phyloP scores from a whole-genome alignment of 352 stramenopile genomes.

The Globisporangium ultimum region DNA sequence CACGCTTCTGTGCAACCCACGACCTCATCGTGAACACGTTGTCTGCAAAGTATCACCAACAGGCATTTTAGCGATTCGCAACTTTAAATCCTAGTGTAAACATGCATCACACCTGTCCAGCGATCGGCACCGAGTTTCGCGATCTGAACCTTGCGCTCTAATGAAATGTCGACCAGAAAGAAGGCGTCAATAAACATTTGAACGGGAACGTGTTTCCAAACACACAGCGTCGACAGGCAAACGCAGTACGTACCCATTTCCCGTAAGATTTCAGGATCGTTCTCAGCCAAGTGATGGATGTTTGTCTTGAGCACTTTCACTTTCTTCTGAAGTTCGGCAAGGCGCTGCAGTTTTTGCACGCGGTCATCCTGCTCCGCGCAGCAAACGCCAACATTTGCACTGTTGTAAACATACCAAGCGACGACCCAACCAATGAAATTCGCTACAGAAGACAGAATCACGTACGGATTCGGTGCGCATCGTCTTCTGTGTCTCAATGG shows the following conservation, averaged over 20 bases:
- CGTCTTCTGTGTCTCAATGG: conserved; percentile 43
- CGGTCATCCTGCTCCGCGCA: conserved; percentile 44
- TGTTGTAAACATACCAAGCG: not conserved
- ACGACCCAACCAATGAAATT: too few species aligned
- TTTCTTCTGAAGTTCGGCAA: conserved; percentile 46
- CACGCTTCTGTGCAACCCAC: conserved; percentile 79
- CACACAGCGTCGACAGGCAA: too few species aligned
- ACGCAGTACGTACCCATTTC: conserved; percentile 36
- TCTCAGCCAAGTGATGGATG: conserved; percentile 66
- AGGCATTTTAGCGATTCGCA: too few species aligned
- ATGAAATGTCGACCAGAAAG: not conserved
- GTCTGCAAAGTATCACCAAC: conserved; percentile 27
- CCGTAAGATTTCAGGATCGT: conserved; percentile 64
- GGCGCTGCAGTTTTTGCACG: conserved; percentile 47
- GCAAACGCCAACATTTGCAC: not conserved
- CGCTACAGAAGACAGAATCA: not conserved
- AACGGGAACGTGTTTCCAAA: too few species aligned
- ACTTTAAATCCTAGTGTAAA: too few species aligned
- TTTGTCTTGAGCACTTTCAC: conserved; percentile 48
- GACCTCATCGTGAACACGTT: conserved; percentile 82
- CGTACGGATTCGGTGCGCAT: conserved; percentile 58
- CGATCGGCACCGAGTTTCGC: conserved; percentile 70
- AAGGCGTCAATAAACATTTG: too few species aligned
- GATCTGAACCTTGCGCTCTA: conserved; percentile 51
- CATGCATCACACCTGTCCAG: conserved; percentile 53